phyloP scores from a whole-genome alignment of 1,284 basidiomycete species.

The Leccinum brunneo-olivaceum region DNA sequence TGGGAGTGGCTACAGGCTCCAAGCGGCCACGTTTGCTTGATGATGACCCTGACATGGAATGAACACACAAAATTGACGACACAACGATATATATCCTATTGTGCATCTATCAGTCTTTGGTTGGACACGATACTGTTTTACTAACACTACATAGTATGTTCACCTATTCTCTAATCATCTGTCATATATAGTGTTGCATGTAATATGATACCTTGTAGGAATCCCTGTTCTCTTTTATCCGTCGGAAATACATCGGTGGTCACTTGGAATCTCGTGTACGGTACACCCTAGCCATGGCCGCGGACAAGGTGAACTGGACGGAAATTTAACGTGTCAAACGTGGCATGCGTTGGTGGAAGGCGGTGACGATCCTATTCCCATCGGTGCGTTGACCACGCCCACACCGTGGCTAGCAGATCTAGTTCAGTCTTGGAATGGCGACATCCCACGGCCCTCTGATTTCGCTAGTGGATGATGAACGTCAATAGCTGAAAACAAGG shows the following conservation, averaged over 20 bases:
- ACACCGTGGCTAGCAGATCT: constrained; percentile 21
- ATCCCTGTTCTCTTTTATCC: constrained; percentile 5
- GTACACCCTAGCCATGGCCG: constrained; percentile 15
- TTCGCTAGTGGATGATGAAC: constrained; percentile 31
- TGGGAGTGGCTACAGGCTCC: constrained; percentile 43
- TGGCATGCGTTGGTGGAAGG: constrained; percentile 20
- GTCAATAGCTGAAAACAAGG: constrained; percentile 23
- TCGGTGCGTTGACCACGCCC: constrained; percentile 24
- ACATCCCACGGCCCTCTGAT: constrained; percentile 49
- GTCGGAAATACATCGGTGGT: constrained; percentile 13
- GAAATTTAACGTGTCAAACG: constrained; percentile 21
- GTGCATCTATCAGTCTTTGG: constrained; percentile 23
- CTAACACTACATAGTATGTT: constrained; percentile 30
- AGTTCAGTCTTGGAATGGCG: constrained; percentile 53
- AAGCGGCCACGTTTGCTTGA: constrained; percentile 56
- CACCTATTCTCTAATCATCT: constrained; percentile 27
- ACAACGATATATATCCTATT: constrained; percentile 25
- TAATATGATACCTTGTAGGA: constrained; percentile 32
- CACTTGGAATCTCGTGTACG: constrained; percentile 1
- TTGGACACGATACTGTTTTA: constrained; percentile 27
- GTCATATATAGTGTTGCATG: constrained; percentile 33
- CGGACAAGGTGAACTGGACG: constrained; percentile 22
- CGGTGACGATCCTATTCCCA: constrained; percentile 27
- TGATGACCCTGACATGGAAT: constrained; percentile 43
- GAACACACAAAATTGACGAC: constrained; percentile 23